Base-by-base conservation (phyloP, 441 rosid species). In the Flueggea neowawraea region DNA sequence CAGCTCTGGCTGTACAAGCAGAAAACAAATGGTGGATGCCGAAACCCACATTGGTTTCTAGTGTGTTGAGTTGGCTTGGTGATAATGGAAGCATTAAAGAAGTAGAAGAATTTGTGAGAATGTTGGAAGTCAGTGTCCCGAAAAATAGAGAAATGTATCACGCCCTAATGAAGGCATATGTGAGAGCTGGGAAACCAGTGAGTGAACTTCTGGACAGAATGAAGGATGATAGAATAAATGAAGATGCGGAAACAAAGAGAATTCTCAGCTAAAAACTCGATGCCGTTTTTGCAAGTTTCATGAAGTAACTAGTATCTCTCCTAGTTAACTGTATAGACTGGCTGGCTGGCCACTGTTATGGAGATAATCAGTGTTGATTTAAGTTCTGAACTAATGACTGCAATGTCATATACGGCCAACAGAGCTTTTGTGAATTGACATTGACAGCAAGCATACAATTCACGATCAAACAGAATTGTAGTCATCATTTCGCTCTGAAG, bases 61-160 rank as follows among this genome's bases (percentile, higher is more conserved):
- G 54, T 67, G 69, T 81, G 47, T 63, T 81, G 75, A 71, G 58
- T 70, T 84, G 89, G 86, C 69, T 79, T 58, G 76, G 73, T 44
- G 80, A 74, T 54, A 74, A 77, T 33, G 61, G 74, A 44, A 75
- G 67, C 54, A 57, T 52, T 6, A 71, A 65, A 28, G 79, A 73
- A 51, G 68, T 75, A 14, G 84, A 84, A 69, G 56, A 63, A 22
- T 84, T 84, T 65, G 72, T 69, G 14, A 64, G 54, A 31, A 60
- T 13, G 0, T 54, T 84, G 73, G 66, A 65, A 45, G 50, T 49
- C 9, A 67, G 57, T 62, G 69, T 77, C 58, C 69, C 74, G 10
- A 10, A 36, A 17, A 49, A 22, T 17, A 60, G 68, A 60, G 71
- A 74, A 63, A 68, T 75, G 60, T 73, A 75, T 57, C 71, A 61